Evolutionary conservation across 345 rosid species (phyloP).

Genomic region (Bruguiera parviflora): DNA sequence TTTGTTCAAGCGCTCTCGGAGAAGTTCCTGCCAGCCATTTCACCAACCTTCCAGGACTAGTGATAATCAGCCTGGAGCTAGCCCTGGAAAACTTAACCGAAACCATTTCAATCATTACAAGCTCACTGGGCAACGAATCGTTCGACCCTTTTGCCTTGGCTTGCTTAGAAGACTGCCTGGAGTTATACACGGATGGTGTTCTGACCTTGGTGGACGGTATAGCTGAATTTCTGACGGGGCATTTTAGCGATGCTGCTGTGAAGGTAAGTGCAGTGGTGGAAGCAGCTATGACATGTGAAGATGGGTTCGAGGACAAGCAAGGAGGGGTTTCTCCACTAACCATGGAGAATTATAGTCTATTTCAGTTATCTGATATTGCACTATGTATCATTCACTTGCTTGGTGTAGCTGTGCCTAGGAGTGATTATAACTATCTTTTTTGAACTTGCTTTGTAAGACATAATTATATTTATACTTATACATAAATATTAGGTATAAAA

Average conservation of each 20-base stretch:
- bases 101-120: conserved; percentile 38
- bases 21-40: conserved; percentile 40
- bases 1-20: conserved; percentile 44
- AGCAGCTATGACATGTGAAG: conserved; percentile 48
- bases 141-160: conserved; percentile 26
- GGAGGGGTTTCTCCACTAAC: conserved; percentile 43
- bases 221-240: conserved; percentile 38
- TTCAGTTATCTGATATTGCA: conserved; percentile 49
- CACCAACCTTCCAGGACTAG: conserved; percentile 51
- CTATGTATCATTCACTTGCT: conserved; percentile 44
- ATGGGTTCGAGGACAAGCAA: conserved; percentile 43
- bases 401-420: conserved; percentile 1
- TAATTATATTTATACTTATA: background rate
- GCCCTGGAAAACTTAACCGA: conserved; percentile 53
- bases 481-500: too few relatives aligned
- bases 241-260: conserved; percentile 27
- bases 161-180: conserved; percentile 48
- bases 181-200: conserved; percentile 38
- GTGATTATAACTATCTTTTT: background rate
- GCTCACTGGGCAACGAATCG: conserved; percentile 25
- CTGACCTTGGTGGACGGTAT: conserved; percentile 38
- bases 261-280: conserved; percentile 54
- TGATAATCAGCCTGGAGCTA: conserved; percentile 48
- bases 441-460: too few relatives aligned
- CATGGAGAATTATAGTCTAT: conserved; percentile 40